Percentiles rank a stretch among this genome's conserved stretches.
phyloP scores from a whole-genome alignment of 495 filamentous ascomycete species.

The Lasiosphaeria ovina region DNA sequence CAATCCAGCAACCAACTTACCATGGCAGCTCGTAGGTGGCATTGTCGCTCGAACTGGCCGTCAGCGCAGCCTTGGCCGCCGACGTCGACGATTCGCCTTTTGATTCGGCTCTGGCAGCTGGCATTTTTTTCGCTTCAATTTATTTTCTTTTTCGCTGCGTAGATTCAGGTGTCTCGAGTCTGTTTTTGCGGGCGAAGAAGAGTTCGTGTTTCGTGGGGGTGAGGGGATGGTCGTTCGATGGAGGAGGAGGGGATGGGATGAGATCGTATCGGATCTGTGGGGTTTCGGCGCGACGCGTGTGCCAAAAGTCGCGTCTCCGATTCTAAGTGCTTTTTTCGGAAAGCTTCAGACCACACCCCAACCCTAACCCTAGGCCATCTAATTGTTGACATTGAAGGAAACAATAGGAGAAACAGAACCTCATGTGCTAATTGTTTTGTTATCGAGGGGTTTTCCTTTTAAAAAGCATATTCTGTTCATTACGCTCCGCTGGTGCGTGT shows the following conservation, averaged over 20 bases:
- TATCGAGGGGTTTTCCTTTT: too few relatives aligned
- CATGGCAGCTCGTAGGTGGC: constrained; percentile 87
- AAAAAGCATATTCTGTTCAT: too few relatives aligned
- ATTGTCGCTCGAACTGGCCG: constrained; percentile 59
- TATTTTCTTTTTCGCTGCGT: background rate
- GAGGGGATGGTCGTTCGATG: constrained; percentile 1
- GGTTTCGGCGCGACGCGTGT: constrained; percentile 20
- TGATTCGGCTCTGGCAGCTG: constrained; percentile 41
- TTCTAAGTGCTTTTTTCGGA: constrained; percentile 25
- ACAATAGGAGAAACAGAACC: too few relatives aligned
- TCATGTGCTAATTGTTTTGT: too few relatives aligned
- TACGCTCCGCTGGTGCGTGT: background rate
- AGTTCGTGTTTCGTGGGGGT: background rate
- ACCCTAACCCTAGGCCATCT: constrained; percentile 23
- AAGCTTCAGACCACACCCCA: background rate
- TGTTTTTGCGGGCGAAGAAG: background rate
- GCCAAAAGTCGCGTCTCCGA: constrained; percentile 16
- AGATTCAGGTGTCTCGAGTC: background rate
- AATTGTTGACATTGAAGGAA: background rate
- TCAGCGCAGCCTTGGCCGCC: constrained; percentile 59
- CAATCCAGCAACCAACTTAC: constrained; percentile 46
- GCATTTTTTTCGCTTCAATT: constrained; percentile 30
- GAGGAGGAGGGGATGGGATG: background rate
- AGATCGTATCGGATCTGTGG: background rate
- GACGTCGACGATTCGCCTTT: constrained; percentile 74